These are phyloP conservation scores for Leccinum imitatum DNA, from an alignment of 768 basidiomycete species.

Conservation along the genomic window DNA sequence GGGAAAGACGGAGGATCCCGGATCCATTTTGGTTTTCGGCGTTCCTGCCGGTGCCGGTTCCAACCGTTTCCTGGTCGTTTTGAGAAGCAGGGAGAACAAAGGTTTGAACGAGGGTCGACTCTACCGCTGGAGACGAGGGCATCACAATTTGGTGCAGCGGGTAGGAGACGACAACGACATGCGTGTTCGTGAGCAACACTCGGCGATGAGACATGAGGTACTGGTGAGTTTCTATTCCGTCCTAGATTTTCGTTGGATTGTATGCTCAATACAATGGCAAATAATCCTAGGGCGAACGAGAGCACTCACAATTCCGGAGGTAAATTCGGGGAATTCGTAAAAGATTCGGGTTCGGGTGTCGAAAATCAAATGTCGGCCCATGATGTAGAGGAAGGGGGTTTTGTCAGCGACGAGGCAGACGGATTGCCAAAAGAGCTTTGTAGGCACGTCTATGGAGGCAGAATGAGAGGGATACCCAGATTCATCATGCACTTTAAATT, in stretches of 20 bases:
- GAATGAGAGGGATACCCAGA: background rate
- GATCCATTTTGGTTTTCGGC: background rate
- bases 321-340: background rate
- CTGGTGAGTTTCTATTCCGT: background rate
- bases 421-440: background rate
- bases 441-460: background rate
- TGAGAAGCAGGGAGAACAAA: background rate
- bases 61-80: background rate
- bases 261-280: background rate
- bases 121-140: background rate
- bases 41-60: background rate
- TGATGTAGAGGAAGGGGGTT: background rate
- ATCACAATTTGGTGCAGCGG: background rate
- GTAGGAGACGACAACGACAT: conserved; percentile 2
- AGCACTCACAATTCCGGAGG: background rate
- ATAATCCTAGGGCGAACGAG: background rate
- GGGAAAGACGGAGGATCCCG: conserved; percentile 6
- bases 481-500: background rate
- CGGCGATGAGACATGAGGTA: background rate
- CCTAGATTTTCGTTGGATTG: background rate
- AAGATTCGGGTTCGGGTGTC: conserved; percentile 1
- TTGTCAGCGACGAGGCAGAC: background rate
- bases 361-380: background rate
- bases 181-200: conserved; percentile 6
- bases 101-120: conserved; percentile 3